Evolutionary conservation across 345 rosid species (phyloP).

Genomic region (Acer negundo): DNA sequence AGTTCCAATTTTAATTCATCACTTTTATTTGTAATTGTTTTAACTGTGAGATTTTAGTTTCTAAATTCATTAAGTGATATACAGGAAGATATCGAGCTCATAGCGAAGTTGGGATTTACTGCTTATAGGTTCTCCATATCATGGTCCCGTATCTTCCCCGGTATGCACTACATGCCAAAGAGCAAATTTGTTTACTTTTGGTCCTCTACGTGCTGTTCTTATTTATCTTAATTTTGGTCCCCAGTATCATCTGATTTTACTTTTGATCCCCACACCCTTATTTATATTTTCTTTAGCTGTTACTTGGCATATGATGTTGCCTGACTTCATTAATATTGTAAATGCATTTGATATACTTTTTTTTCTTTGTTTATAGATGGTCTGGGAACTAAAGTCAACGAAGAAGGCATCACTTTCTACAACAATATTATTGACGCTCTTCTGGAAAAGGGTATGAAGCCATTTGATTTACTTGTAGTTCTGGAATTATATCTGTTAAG

Average conservation of each 20-base stretch:
- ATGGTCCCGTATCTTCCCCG: slow-evolving; percentile 93
- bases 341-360: neutral
- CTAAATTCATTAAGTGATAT: slow-evolving; percentile 20
- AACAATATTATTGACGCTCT: slow-evolving; percentile 65
- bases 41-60: slow-evolving; percentile 10
- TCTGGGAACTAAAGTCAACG: slow-evolving; percentile 58
- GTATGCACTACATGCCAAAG: slow-evolving; percentile 34
- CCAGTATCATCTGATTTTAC: too few species aligned
- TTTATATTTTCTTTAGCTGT: neutral
- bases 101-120: slow-evolving; percentile 64
- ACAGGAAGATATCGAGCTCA: slow-evolving; percentile 86
- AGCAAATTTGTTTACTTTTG: neutral
- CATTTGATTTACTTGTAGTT: slow-evolving; percentile 21
- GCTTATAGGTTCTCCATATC: slow-evolving; percentile 93
- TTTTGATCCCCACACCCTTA: neutral
- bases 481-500: slow-evolving; percentile 10
- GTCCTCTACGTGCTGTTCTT: neutral
- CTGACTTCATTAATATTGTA: neutral
- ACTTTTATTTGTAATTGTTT: neutral
- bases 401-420: slow-evolving; percentile 66
- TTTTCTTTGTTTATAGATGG: slow-evolving; percentile 51
- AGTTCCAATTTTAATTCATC: neutral
- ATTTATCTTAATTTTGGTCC: too few species aligned
- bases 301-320: too few species aligned
- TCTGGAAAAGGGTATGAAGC: slow-evolving; percentile 61